Conservation (phyloP, 2,329 filamentous ascomycete genomes). For the Acephala macrosclerotiorum region DNA sequence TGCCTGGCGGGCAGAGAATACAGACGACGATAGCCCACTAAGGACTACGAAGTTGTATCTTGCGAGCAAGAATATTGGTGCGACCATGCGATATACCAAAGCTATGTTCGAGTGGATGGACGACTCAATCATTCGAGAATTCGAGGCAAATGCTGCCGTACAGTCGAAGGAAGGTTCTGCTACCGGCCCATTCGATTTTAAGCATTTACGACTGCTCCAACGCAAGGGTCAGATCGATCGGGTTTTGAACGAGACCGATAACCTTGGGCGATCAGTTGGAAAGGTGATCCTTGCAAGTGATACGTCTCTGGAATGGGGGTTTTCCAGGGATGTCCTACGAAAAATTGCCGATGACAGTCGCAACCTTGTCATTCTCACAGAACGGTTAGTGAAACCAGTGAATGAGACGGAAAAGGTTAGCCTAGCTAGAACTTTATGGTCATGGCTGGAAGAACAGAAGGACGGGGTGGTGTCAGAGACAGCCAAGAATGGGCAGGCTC, state of each 20-base stretch:
- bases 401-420: conserved; percentile 34
- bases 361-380: conserved; percentile 88
- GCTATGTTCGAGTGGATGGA: conserved; percentile 99
- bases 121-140: conserved; percentile 90
- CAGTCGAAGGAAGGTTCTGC: conserved; percentile 53
- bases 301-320: conserved; percentile 91
- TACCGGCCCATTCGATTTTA: conserved; percentile 87
- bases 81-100: conserved; percentile 87
- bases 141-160: conserved; percentile 69
- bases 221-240: conserved; percentile 80
- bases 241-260: conserved; percentile 58
- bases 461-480: conserved; percentile 69
- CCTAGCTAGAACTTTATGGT: conserved; percentile 80
- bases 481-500: conserved; percentile 57
- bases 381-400: conserved; percentile 61
- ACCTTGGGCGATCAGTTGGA: conserved; percentile 52
- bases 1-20: conserved; percentile 77
- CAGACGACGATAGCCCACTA: conserved; percentile 59
- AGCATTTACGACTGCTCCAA: conserved; percentile 83
- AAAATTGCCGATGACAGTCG: conserved; percentile 76
- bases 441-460: conserved; percentile 75
- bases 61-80: conserved; percentile 84
- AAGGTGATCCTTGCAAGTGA: conserved; percentile 92
- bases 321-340: conserved; percentile 82
- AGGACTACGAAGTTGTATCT: conserved; percentile 74